Evolutionary conservation across 805 yeast species (phyloP).

Genomic region (Wickerhamiella sorbophila): DNA sequence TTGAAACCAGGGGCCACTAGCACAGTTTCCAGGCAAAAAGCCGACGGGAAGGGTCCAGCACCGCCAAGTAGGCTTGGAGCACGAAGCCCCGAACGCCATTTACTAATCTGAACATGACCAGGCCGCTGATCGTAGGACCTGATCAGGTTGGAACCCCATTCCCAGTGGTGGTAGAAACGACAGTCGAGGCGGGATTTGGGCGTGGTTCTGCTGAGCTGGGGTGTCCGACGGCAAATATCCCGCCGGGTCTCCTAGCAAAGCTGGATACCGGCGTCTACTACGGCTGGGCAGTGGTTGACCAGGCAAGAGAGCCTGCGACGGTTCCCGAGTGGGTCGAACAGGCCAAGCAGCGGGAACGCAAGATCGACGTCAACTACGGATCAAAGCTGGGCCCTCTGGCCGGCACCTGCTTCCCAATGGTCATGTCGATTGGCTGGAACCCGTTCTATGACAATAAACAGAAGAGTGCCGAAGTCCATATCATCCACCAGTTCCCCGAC

Average conservation of each 20-base stretch:
- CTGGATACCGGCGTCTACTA: constrained; percentile 72
- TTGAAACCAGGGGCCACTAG: too few relatives aligned
- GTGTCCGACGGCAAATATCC: constrained; percentile 88
- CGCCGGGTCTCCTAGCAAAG: constrained; percentile 36
- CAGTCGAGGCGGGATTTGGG: constrained; percentile 74
- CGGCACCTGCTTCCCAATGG: constrained; percentile 60
- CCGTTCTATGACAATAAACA: constrained; percentile 72
- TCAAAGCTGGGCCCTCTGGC: constrained; percentile 26
- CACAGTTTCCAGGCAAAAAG: too few relatives aligned
- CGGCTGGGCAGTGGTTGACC: constrained; percentile 47
- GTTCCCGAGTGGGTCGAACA: constrained; percentile 22
- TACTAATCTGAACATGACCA: constrained; percentile 1
- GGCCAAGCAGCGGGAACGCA: constrained; percentile 20
- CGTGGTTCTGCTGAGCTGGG: constrained; percentile 91
- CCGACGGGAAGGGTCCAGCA: too few relatives aligned
- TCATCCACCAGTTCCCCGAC: constrained; percentile 52
- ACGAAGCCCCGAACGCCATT: too few relatives aligned
- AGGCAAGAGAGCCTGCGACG: constrained; percentile 8
- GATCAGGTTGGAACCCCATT: constrained; percentile 24
- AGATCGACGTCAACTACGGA: constrained; percentile 52
- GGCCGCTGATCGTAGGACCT: constrained; percentile 24
- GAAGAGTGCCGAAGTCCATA: constrained; percentile 74
- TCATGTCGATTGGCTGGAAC: constrained; percentile 91
- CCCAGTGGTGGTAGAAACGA: constrained; percentile 24
- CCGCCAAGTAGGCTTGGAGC: too few relatives aligned